Conservation (phyloP, 2,329 filamentous ascomycete species). For the Orbilia javanica region DNA sequence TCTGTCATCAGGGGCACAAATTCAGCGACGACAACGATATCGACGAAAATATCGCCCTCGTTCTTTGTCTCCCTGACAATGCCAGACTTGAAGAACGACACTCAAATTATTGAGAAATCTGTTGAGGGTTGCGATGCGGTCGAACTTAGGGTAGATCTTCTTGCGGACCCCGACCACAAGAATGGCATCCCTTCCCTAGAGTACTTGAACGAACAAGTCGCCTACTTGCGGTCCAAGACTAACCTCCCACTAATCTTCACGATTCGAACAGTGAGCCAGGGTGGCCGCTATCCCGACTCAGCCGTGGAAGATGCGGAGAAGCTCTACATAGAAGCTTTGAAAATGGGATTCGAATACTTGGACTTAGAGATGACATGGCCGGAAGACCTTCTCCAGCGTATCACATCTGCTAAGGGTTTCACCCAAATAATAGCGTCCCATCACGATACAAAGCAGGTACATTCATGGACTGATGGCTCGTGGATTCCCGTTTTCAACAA, state of each 20-base stretch:
- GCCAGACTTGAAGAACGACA: conserved; percentile 72
- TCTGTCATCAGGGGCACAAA: conserved; percentile 75
- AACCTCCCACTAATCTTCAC: conserved; percentile 91
- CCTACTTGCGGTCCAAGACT: conserved; percentile 78
- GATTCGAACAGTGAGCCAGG: conserved; percentile 84
- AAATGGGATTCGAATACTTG: conserved; percentile 89
- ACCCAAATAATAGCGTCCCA: conserved; percentile 94
- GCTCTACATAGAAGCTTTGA: conserved; percentile 82
- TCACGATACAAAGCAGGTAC: conserved; percentile 81
- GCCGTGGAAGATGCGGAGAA: conserved; percentile 77
- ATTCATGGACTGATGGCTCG: conserved; percentile 92
- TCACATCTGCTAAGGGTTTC: conserved; percentile 75
- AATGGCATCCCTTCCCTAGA: conserved; percentile 74
- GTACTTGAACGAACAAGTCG: conserved; percentile 84
- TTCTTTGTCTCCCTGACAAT: conserved; percentile 95
- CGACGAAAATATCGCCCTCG: conserved; percentile 77
- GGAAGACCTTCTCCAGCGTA: conserved; percentile 77
- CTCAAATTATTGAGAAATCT: conserved; percentile 74
- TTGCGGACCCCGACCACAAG: conserved; percentile 75
- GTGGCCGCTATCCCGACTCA: conserved; percentile 86
- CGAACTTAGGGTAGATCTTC: conserved; percentile 90
- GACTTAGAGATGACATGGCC: conserved; percentile 92
- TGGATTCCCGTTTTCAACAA: conserved; percentile 93
- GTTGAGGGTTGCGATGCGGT: conserved; percentile 91
- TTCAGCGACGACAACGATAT: conserved; percentile 70